Evolutionary conservation across 2,329 filamentous ascomycete genomes (phyloP), one percentile per base, ranked within the genome.

Genomic region (Juglanconis oblonga): DNA sequence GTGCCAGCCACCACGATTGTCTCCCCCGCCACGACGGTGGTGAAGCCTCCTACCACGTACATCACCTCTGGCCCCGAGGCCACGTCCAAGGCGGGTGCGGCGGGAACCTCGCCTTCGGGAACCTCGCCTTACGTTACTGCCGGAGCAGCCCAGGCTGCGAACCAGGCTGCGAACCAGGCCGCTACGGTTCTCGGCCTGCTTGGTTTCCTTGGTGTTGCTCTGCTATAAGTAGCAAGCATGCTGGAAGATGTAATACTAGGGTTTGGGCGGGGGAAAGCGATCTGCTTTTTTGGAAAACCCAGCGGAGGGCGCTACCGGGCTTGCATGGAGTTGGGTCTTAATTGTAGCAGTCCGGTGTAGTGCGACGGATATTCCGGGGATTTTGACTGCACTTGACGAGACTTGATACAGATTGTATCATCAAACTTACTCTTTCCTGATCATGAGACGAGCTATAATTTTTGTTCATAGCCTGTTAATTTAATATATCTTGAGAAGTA

Each of bases 141-240:
- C 14, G 71, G 64, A 38, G 71, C 72, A 1, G 59, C 47, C 29
- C 44, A 45, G 14, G 44, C 38, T 63, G 3, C 61, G 17, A 24
- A 24, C 17, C 17, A 24, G 17, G 17, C 17, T n/a, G n/a, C 66
- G 50, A 72, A 73, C 62, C 54, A 67, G 45, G 72, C 71, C 35
- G 70, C 69, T 45, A 71, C 72, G 29, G 67, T 74, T 10, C 62
- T 73, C 35, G 77, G 73, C 6, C 68, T 72, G 11, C 67, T 74
- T 31, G 79, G 76, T 29, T 59, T 78, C 36, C 64, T 74, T 9
- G 77, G 71, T 51, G 76, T 70, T 57, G 76, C 72, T 65, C 68
- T 81, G 59, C 60, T 81, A 56, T 82, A 75, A 74, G 52, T 29
- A 44, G 54, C 36, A 11, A 74, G 47, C 31, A 42, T 40, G 44